Conservation (phyloP, 108 stramenopile genomes). For the Fistulifera solaris region DNA sequence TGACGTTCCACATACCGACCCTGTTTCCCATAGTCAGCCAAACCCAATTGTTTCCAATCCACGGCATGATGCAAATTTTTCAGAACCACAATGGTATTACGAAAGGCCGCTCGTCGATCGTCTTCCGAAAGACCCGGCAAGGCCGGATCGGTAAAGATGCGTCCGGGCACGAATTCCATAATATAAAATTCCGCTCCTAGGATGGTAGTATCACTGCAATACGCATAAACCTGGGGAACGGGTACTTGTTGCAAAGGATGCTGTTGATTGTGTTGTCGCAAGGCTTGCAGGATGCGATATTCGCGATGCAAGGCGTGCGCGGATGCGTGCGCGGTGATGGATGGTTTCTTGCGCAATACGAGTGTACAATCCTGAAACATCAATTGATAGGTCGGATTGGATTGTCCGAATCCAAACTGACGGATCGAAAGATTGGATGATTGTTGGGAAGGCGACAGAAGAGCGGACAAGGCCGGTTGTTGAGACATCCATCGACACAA, state of each 20-base stretch:
- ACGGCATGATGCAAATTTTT: constrained; percentile 58
- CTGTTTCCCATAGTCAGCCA: constrained; percentile 60
- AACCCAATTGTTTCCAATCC: constrained; percentile 39
- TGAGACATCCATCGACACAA: constrained; percentile 49
- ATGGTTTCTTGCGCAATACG: constrained; percentile 83
- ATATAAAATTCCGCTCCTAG: constrained; percentile 94
- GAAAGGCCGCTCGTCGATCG: constrained; percentile 61
- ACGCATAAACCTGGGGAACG: constrained; percentile 67
- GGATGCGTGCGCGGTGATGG: constrained; percentile 73
- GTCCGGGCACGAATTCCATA: constrained; percentile 88
- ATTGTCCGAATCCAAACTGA: constrained; percentile 92
- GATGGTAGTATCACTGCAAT: constrained; percentile 70
- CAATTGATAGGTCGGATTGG: constrained; percentile 91
- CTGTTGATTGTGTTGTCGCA: constrained; percentile 50
- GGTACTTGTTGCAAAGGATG: constrained; percentile 47
- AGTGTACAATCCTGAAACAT: constrained; percentile 21
- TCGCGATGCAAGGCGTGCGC: constrained; percentile 96
- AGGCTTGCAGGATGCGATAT: constrained; percentile 75
- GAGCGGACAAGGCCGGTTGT: constrained; percentile 11
- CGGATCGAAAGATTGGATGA: constrained; percentile 26
- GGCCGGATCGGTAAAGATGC: constrained; percentile 86
- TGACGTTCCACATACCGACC: constrained; percentile 69
- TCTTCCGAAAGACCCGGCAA: constrained; percentile 43
- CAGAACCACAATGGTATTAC: constrained; percentile 65
- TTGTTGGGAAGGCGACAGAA: constrained; percentile 1